Percentiles rank a stretch among this genome's conserved stretches.
phyloP scores from a whole-genome alignment of 108 stramenopile genomes.

The Cyclotella atomus region DNA sequence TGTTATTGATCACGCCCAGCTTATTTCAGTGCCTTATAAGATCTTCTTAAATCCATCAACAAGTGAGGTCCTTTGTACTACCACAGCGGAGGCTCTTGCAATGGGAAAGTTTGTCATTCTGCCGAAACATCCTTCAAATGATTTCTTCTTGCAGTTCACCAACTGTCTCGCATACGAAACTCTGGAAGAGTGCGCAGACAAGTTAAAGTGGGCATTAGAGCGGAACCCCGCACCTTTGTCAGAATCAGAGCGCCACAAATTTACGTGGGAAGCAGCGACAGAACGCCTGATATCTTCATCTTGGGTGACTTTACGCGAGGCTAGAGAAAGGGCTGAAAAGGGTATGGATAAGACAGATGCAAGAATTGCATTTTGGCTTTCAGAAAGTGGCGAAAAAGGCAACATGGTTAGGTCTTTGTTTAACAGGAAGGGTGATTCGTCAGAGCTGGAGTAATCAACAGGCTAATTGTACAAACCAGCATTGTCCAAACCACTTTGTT shows the following conservation, averaged over 20 bases:
- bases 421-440: constrained; percentile 25
- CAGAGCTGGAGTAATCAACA: constrained; percentile 1
- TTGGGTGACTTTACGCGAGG: constrained; percentile 58
- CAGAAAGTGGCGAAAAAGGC: constrained; percentile 57
- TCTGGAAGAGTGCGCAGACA: constrained; percentile 77
- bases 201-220: constrained; percentile 64
- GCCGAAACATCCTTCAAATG: constrained; percentile 76
- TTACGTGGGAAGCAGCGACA: constrained; percentile 97
- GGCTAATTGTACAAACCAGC: too few species aligned
- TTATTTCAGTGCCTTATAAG: constrained; percentile 77
- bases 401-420: constrained; percentile 45
- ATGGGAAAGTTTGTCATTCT: constrained; percentile 94
- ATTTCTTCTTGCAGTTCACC: constrained; percentile 76
- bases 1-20: constrained; percentile 84
- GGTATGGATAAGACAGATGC: constrained; percentile 60
- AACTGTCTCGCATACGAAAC: constrained; percentile 80
- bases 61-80: constrained; percentile 94
- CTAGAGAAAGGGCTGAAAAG: constrained; percentile 48
- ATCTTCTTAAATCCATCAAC: constrained; percentile 92
- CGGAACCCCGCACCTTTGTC: constrained; percentile 84
- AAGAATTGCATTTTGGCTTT: constrained; percentile 63
- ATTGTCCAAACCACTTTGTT: too few species aligned
- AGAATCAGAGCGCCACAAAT: constrained; percentile 53
- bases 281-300: constrained; percentile 77
- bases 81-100: constrained; percentile 94